Evolutionary conservation across 192 early-diverging fungal species (phyloP).

Genomic region (Backusella circina): DNA sequence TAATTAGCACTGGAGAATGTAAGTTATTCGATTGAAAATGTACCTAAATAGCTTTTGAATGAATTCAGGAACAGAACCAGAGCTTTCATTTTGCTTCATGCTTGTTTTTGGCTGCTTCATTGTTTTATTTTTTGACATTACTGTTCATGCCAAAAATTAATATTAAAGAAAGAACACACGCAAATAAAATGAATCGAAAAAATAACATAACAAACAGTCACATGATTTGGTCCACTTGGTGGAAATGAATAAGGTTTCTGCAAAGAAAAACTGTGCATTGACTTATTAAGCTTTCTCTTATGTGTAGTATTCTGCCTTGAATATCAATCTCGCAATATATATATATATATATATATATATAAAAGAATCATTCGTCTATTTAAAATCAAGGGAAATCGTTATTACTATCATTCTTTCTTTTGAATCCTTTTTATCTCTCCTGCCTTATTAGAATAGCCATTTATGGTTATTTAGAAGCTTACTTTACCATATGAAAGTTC

Average conservation of each 20-base stretch:
- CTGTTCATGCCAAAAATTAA: background rate
- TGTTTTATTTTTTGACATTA: background rate
- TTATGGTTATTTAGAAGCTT: background rate
- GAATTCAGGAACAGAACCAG: conserved; percentile 20
- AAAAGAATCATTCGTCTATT: no score
- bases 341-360: no score
- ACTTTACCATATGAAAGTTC: background rate
- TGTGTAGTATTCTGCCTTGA: no score
- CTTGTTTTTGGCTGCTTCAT: background rate
- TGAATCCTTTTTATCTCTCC: no score
- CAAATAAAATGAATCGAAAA: background rate
- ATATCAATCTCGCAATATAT: no score
- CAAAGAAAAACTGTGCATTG: background rate
- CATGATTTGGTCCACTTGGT: background rate
- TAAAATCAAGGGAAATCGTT: no score
- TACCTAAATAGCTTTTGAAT: conserved; percentile 28
- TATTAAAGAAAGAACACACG: background rate
- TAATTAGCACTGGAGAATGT: background rate
- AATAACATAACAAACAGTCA: background rate
- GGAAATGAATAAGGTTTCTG: background rate
- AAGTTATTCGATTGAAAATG: background rate
- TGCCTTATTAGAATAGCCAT: background rate
- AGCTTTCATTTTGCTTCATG: conserved; percentile 1
- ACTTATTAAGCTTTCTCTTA: no score
- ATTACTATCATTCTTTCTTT: no score